Conservation (phyloP, 441 rosid genomes). For the Erodium texanum region DNA sequence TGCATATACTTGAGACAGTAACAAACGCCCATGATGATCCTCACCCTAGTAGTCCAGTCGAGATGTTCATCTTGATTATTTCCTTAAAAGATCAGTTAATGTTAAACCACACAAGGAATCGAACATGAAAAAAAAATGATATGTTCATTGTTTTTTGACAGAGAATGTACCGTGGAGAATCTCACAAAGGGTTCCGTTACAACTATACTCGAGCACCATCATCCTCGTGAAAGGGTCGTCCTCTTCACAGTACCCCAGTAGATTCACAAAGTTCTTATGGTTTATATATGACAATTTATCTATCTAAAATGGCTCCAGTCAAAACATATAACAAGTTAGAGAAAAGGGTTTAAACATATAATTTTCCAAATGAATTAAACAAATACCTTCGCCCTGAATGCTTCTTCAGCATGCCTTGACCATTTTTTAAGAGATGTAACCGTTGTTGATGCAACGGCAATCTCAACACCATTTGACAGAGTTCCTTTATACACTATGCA, state of each 20-base stretch:
- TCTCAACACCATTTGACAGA: neutral
- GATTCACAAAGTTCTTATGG: too few relatives aligned
- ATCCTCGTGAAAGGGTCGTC: too few relatives aligned
- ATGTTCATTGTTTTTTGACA: neutral
- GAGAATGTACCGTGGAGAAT: too few relatives aligned
- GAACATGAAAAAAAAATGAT: too few relatives aligned
- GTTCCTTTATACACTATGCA: neutral
- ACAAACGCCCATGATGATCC: neutral
- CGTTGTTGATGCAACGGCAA: neutral
- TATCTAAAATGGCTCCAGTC: too few relatives aligned
- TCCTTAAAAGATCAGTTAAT: neutral
- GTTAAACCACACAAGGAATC: too few relatives aligned
- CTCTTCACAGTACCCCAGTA: too few relatives aligned
- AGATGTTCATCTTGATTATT: neutral
- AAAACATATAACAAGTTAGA: too few relatives aligned
- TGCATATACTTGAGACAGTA: constrained; percentile 1
- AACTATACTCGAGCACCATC: too few relatives aligned
- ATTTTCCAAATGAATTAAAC: neutral
- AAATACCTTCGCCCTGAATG: neutral
- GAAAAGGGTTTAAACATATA: too few relatives aligned
- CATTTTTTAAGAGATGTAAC: neutral
- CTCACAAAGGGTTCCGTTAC: too few relatives aligned
- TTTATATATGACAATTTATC: too few relatives aligned
- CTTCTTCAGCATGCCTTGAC: neutral
- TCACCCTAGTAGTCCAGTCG: neutral